Evolutionary conservation across 2,329 filamentous ascomycete genomes (phyloP).

Genomic region (Ciborinia camelliae): DNA sequence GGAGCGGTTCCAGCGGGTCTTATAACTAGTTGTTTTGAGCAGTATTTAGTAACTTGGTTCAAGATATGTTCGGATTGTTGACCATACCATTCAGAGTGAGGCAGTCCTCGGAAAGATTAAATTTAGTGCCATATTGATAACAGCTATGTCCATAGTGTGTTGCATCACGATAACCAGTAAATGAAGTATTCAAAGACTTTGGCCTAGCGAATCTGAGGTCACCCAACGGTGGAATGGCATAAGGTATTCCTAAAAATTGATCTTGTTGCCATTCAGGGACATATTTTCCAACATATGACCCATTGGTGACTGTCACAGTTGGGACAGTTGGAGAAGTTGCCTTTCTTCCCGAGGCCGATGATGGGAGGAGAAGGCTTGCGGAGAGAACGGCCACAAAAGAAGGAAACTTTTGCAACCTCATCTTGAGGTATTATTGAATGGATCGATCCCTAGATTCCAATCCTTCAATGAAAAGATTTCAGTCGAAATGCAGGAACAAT

Average conservation of each 20-base stretch:
- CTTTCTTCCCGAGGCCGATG: background rate
- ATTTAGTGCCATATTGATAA: slow-evolving; percentile 44
- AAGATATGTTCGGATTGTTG: background rate
- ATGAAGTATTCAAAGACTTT: slow-evolving; percentile 41
- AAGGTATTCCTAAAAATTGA: slow-evolving; percentile 48
- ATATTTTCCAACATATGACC: slow-evolving; percentile 30
- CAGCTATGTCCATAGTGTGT: slow-evolving; percentile 46
- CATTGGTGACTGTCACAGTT: slow-evolving; percentile 28
- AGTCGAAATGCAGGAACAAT: background rate
- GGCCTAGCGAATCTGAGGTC: slow-evolving; percentile 44
- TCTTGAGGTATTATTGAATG: background rate
- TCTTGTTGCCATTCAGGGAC: slow-evolving; percentile 36
- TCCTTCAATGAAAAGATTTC: too few relatives aligned
- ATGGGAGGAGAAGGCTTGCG: background rate
- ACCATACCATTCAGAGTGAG: slow-evolving; percentile 41
- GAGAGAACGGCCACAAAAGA: background rate
- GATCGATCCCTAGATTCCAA: background rate
- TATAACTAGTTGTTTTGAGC: slow-evolving; percentile 39
- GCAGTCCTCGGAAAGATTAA: slow-evolving; percentile 49
- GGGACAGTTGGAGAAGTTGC: slow-evolving; percentile 24
- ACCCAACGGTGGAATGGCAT: slow-evolving; percentile 46
- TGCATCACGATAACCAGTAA: slow-evolving; percentile 41
- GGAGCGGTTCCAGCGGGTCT: slow-evolving; percentile 40
- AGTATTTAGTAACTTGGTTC: background rate
- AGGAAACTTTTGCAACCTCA: background rate